Evolutionary conservation across 2,329 filamentous ascomycete genomes (phyloP), one percentile per base, ranked within the genome.

Genomic region (Chaetomiaceae sp.): DNA sequence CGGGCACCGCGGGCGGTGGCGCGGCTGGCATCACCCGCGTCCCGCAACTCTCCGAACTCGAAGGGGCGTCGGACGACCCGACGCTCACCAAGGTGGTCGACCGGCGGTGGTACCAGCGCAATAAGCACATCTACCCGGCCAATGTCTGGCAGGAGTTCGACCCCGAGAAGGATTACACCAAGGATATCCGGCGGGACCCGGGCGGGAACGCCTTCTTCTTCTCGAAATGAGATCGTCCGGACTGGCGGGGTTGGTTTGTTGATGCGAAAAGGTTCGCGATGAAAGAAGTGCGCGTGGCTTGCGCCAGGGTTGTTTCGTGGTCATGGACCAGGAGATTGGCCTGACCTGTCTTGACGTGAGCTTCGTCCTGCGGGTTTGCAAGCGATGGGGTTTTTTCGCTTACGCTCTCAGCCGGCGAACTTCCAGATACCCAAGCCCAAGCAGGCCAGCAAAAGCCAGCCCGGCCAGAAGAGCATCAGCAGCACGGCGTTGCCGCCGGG

Each of bases 101-200:
- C 69, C 78, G 93, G 50, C 75, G 93, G 50, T 98, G 93, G 93
- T 98, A 96, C 64, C 89, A 96, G 71, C 80, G 83, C 60, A 96
- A 97, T 65, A 98, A 97, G 68, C 93, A 98, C 66, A 97, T 98
- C 48, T 98, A 91, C 64, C 93, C 93, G 0, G 91, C 91, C 17
- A 97, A 88, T 62, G 78, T 91, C 38, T 98, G 93, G 93, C 88
- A 90, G 58, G 86, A 95, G 53, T 98, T 95, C 64, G 90, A 95
- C 56, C 85, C 89, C 0, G 87, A 88, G 51, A 87, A 86, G 65
- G 86, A 96, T 59, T 95, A 95, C 68, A 77, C 80, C 60, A 76
- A 73, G 54, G 81, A 87, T 56, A 78, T 90, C 32, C 79, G 87
- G 58, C 86, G 88, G 60, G 93, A 98, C 68, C 78, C 78, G 11